Evolutionary conservation across 495 filamentous ascomycete species (phyloP), one percentile per base, ranked within the genome.

Genomic region (Antarctomyces pellizariae): DNA sequence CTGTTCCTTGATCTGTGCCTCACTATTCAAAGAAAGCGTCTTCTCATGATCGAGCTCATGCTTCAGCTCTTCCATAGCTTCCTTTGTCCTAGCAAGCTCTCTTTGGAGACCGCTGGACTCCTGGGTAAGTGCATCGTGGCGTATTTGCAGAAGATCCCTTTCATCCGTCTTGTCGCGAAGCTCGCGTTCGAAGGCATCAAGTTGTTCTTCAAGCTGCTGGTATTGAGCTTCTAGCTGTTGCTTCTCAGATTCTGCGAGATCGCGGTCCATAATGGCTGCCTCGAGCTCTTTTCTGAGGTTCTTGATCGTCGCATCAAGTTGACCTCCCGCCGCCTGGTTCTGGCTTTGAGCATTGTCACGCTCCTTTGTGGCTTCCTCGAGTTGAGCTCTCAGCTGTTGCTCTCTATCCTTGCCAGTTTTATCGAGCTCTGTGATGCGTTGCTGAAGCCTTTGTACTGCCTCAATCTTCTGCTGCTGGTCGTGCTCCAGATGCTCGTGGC

Each of bases 51-150:
- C 54, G 5, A 74, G 44, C 12, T 54, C 50, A 13, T 56, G 44
- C 29, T 72, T 58, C 2, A 73, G 60, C 22, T 72, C 62, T 16
- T 58, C 47, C 17, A 74, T 48, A 18, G 50, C 50, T 22, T 50
- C 52, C 23, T 62, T 60, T 28, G 69, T 51, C 30, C 49, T 61
- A n/a, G 47, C 33, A 6, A 77, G 39, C 19, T 77, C 72, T 20
- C 53, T 56, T 38, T 77, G 75, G 17, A 83, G 42, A 12, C 63
- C 56, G 13, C 56, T 48, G 3, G 71, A 75, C 47, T 80, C 75
- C 18, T 57, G 53, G 1, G 69, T 70, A 25, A 80, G 47, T 16
- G 72, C 62, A 33, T 70, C 59, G 37, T 80, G 71, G 3, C 71
- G 70, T 16, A 58, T 61, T 26, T 73, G 68, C 9, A 80, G 50